phyloP scores from a whole-genome alignment of 2,329 filamentous ascomycete genomes.

The Aspergillus chevalieri region DNA sequence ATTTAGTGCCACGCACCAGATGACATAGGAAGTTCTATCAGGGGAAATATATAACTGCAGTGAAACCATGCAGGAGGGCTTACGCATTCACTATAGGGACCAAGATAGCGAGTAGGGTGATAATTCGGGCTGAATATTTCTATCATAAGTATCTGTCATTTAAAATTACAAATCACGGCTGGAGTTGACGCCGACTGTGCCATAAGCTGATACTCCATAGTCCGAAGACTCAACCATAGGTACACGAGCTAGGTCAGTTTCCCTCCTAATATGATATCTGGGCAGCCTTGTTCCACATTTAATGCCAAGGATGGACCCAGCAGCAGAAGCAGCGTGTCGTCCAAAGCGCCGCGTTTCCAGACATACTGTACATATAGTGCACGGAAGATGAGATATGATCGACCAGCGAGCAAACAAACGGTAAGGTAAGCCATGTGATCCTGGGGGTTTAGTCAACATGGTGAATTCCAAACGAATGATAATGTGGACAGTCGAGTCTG shows the following conservation, averaged over 20 bases:
- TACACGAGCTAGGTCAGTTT: background rate
- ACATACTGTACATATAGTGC: constrained; percentile 25
- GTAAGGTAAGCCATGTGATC: background rate
- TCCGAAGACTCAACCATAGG: too few species aligned
- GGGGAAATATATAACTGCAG: background rate
- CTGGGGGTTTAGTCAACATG: background rate
- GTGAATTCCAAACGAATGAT: background rate
- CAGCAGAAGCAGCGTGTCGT: background rate
- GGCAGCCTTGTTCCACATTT: background rate
- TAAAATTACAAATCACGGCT: too few species aligned
- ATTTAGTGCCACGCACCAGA: constrained; percentile 7
- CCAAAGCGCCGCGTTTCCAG: constrained; percentile 4
- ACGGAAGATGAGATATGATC: constrained; percentile 15
- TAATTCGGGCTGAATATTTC: too few species aligned
- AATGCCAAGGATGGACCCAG: background rate
- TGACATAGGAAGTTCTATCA: background rate
- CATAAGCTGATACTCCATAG: too few species aligned
- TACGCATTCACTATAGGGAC: background rate
- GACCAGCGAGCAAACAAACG: constrained; percentile 12
- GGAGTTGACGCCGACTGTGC: too few species aligned
- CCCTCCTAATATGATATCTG: constrained; percentile 1
- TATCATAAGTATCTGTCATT: too few species aligned
- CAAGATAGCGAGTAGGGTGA: background rate
- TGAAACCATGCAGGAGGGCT: background rate
- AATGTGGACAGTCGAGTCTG: background rate